Percentiles rank a stretch among this genome's conserved stretches.
phyloP scores from a whole-genome alignment of 768 basidiomycete genomes.

The Rhodotorula taiwanensis region DNA sequence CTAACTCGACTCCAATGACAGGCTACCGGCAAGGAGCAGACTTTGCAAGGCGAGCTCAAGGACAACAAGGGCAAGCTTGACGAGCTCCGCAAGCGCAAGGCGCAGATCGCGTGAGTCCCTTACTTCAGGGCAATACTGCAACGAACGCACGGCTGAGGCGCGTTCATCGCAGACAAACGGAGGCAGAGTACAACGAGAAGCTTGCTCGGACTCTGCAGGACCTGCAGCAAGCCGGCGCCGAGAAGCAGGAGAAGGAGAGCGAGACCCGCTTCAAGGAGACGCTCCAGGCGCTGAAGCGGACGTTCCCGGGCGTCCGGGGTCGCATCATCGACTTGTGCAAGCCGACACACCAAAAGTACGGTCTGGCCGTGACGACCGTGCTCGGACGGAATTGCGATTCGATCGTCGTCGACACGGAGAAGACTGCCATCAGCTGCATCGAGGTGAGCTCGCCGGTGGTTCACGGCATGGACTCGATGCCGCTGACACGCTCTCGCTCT shows the following conservation, averaged over 20 bases:
- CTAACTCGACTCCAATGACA: background rate
- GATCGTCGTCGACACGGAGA: conserved; percentile 92
- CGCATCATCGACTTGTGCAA: conserved; percentile 91
- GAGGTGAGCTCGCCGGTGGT: conserved; percentile 54
- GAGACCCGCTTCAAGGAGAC: conserved; percentile 81
- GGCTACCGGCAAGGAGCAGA: conserved; percentile 55
- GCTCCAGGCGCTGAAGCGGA: conserved; percentile 68
- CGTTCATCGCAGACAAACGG: conserved; percentile 60
- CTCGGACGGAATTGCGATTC: conserved; percentile 92
- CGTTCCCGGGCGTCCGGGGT: conserved; percentile 91
- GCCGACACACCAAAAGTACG: conserved; percentile 84
- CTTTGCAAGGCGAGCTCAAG: conserved; percentile 58
- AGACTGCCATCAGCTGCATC: conserved; percentile 94
- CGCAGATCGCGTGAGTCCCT: conserved; percentile 22
- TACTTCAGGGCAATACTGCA: background rate
- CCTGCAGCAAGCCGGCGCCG: conserved; percentile 81
- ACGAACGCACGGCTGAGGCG: too few species aligned
- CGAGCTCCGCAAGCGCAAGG: conserved; percentile 48
- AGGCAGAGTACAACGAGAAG: conserved; percentile 87
- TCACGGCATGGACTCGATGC: background rate
- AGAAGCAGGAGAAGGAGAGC: conserved; percentile 75
- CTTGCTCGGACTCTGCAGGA: conserved; percentile 72
- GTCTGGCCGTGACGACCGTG: conserved; percentile 81
- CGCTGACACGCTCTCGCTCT: background rate
- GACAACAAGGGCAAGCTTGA: conserved; percentile 69